Evolutionary conservation across 1,284 basidiomycete genomes (phyloP).

Genomic region (Ceratobasidium sp.): DNA sequence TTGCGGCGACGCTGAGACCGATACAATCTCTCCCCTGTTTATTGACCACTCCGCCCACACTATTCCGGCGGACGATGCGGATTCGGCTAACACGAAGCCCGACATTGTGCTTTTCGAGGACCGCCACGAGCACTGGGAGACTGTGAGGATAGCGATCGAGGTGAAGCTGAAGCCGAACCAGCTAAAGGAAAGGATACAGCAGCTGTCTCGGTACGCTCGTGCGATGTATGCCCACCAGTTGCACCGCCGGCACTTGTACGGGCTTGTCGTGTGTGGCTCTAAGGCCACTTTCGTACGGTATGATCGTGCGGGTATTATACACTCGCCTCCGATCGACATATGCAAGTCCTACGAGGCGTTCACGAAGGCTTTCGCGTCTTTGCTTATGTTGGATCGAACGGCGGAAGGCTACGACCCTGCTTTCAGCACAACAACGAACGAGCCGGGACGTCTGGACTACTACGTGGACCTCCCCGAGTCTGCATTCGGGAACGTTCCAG

Average conservation of each 20-base stretch:
- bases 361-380: slow-evolving; percentile 7
- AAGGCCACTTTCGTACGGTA: slow-evolving; percentile 25
- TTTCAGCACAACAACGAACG: background rate
- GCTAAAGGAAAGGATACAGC: slow-evolving; percentile 12
- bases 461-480: slow-evolving; percentile 19
- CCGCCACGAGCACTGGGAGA: slow-evolving; percentile 18
- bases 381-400: background rate
- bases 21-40: background rate
- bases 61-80: slow-evolving; percentile 1
- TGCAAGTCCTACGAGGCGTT: background rate
- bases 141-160: slow-evolving; percentile 18
- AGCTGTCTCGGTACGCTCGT: slow-evolving; percentile 18
- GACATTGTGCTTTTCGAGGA: slow-evolving; percentile 17
- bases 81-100: slow-evolving; percentile 7
- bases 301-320: slow-evolving; percentile 10
- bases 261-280: background rate
- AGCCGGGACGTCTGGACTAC: slow-evolving; percentile 6
- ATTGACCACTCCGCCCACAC: background rate
- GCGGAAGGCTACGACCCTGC: background rate
- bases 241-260: slow-evolving; percentile 21
- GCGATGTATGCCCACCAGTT: slow-evolving; percentile 19
- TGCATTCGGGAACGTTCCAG: background rate
- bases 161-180: background rate
- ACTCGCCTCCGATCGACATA: slow-evolving; percentile 9
- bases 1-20: background rate